Evolutionary conservation across 768 basidiomycete species (phyloP).

Genomic region (Sporobolomyces phaffii): DNA sequence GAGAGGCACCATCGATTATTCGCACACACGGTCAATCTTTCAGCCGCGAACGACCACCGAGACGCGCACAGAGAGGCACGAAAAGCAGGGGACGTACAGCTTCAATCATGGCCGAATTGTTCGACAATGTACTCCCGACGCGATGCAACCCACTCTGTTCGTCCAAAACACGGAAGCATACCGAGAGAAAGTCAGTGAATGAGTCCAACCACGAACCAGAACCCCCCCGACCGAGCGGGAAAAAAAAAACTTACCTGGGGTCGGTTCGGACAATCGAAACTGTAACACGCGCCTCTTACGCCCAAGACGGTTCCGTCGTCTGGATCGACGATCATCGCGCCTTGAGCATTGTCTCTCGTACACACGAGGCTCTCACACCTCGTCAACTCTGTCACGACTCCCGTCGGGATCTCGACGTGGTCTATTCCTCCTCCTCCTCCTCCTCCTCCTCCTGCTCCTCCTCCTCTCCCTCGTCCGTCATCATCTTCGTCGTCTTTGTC

Average conservation of each 20-base stretch:
- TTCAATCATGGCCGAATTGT: background rate
- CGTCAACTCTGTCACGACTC: slow-evolving; percentile 81
- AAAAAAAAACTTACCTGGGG: background rate
- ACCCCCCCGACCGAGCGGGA: too few relatives aligned
- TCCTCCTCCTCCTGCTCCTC: slow-evolving; percentile 51
- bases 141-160: slow-evolving; percentile 5
- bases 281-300: slow-evolving; percentile 17
- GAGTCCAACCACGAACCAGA: too few relatives aligned
- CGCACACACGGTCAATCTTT: background rate
- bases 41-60: too few relatives aligned
- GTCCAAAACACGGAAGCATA: too few relatives aligned
- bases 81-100: background rate
- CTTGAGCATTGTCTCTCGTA: background rate
- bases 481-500: slow-evolving; percentile 43
- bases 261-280: slow-evolving; percentile 24
- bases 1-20: background rate
- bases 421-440: slow-evolving; percentile 44
- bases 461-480: slow-evolving; percentile 48
- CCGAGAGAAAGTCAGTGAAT: too few relatives aligned
- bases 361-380: slow-evolving; percentile 70
- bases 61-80: too few relatives aligned
- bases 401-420: slow-evolving; percentile 68
- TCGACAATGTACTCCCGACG: slow-evolving; percentile 37
- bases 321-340: background rate
- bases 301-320: background rate